Evolutionary conservation across 2,329 filamentous ascomycete genomes (phyloP).

Genomic region (Helotiales sp.): DNA sequence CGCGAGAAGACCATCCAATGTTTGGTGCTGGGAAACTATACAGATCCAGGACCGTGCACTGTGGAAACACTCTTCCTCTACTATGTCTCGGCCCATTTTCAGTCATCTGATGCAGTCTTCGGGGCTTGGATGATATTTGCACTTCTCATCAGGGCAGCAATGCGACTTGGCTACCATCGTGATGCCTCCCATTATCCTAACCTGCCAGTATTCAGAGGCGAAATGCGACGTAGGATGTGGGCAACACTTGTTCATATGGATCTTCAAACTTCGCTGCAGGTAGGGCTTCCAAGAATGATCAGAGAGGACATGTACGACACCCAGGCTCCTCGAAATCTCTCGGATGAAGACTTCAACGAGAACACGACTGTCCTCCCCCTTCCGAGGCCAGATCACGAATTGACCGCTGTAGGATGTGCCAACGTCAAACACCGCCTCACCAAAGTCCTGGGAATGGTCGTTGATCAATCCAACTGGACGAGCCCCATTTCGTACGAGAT

Average conservation of each 20-base stretch:
- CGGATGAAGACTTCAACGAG: slow-evolving; percentile 65
- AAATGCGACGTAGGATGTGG: slow-evolving; percentile 64
- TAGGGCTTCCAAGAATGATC: slow-evolving; percentile 68
- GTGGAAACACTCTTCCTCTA: slow-evolving; percentile 54
- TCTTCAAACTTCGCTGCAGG: slow-evolving; percentile 63
- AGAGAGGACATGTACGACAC: slow-evolving; percentile 64
- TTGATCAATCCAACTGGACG: slow-evolving; percentile 50
- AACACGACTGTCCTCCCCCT: slow-evolving; percentile 54
- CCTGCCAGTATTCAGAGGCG: slow-evolving; percentile 52
- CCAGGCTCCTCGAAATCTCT: slow-evolving; percentile 58
- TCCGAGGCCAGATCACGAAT: slow-evolving; percentile 52
- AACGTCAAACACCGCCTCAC: slow-evolving; percentile 51
- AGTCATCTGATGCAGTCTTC: slow-evolving; percentile 51
- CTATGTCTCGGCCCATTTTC: slow-evolving; percentile 51
- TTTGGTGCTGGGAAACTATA: slow-evolving; percentile 51
- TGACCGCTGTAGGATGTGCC: slow-evolving; percentile 55
- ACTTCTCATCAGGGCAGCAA: slow-evolving; percentile 52
- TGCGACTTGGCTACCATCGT: slow-evolving; percentile 58
- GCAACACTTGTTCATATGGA: slow-evolving; percentile 57
- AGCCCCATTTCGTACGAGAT: slow-evolving; percentile 48
- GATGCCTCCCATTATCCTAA: slow-evolving; percentile 50
- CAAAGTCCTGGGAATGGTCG: slow-evolving; percentile 52
- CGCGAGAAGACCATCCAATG: slow-evolving; percentile 52
- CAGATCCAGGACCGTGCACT: slow-evolving; percentile 47
- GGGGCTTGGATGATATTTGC: slow-evolving; percentile 54